Evolutionary conservation across 805 yeast species (phyloP), one percentile per base, ranked within the genome.

Genomic region (Ascoidea tarda): DNA sequence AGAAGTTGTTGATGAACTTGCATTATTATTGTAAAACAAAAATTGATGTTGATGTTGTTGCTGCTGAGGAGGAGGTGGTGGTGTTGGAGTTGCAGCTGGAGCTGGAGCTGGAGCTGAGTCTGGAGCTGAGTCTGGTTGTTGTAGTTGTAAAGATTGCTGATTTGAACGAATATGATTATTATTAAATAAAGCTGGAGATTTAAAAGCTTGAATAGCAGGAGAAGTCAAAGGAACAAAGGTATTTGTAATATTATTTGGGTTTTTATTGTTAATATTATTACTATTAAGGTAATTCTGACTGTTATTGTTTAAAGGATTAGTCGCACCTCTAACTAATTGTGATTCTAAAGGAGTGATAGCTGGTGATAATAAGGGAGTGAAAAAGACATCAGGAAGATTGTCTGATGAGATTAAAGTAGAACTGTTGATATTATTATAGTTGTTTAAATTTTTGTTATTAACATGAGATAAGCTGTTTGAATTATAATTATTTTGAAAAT

Each of bases 311-410:
- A 21, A 21, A 21, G 28, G 28, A 21, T 21, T 21, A 21, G 28
- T 21, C 3, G 28, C 28, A 21, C 28, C 28, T 3, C 3, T 21
- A 21, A 21, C 28, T 21, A 21, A 21, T 21, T 21, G 28, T 21
- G 62, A 54, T 33, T 68, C 87, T 59, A 74, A 59, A 1, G 88
- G 88, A 2, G 88, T 78, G 14, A 80, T 84, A 6, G 85, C 82
- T 0, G 95, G 95, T 1, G 90, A 82, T 1, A 82, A 77, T 55
- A 85, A 70, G 0, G 95, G 93, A 1, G 93, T 85, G 65, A 82
- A 85, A 5, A 77, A 77, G 50, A 77, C 78, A 55, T 78, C 82
- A 1, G 83, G 80, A 6, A 50, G 46, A 21, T 50, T 51, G 28
- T 21, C 28, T 46, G 32, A 10, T 32, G 31, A 31, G 32, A 31